Base-by-base conservation (phyloP, 2,329 filamentous ascomycete species). In the Aspergillus candidus region DNA sequence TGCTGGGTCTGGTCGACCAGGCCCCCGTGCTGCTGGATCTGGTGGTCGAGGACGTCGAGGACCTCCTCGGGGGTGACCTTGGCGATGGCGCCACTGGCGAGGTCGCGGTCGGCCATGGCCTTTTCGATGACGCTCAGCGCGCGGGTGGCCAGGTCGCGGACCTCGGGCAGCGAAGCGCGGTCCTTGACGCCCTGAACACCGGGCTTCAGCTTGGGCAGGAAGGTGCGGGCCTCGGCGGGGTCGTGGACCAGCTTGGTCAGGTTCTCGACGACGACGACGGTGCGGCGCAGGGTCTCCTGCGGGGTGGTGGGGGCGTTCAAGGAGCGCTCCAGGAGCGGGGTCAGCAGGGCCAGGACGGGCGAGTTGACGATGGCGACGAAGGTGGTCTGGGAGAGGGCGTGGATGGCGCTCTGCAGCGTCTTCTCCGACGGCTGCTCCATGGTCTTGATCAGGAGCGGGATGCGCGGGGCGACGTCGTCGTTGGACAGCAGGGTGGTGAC, bases 171-270 rank as follows among this genome's bases (percentile, higher is more conserved):
- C 33, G 93, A 94, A 22, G 93, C 91, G 51, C 89, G 82, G 56
- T 94, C 83, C 54, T 83, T 81, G 46, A 98, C 91, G 43, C 77
- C 79, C 74, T 96, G 88, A 37, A 98, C 86, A 79, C 93, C 93
- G 35, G 93, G 93, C 61, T 87, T 86, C 41, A 98, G 76, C 71
- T 95, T 96, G 40, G 93, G 93, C 63, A 98, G 72, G 77, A 98
- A 98, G 44, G 88, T 88, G 54, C 93, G 80, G 30, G 93, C 93
- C 73, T 98, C 93, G 48, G 95, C 82, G 11, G 93, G 93, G 65
- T 88, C 90, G 68, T 98, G 93, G 22, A 98, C 93, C 29, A 98
- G 82, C 74, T 95, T 97, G 49, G 93, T 98, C 73, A 98, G 75
- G 72, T 98, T 98, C 73, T 98, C 93, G 14, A 93, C 86, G 40